A percentile compares a stretch with the other conserved stretches of the same genome.
These are phyloP conservation scores for Pseudogymnoascus destructans DNA, from an alignment of 2,329 filamentous ascomycete species.

Conservation along the genomic window DNA sequence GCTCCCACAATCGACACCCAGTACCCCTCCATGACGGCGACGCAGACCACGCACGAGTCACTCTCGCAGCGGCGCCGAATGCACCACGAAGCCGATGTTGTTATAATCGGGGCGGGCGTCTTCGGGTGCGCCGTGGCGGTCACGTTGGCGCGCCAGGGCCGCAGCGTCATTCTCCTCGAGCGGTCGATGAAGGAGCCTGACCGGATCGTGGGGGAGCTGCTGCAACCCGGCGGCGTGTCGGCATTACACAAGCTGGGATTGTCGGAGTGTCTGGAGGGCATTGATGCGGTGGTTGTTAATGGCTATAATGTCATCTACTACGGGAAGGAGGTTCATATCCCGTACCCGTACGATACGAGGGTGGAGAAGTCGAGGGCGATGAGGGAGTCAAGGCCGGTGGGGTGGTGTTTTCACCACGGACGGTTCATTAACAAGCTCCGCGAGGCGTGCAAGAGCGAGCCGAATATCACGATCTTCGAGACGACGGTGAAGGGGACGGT, in stretches of 20 bases:
- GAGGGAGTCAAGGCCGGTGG: slow-evolving; percentile 41
- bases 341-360: slow-evolving; percentile 50
- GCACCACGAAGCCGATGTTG: slow-evolving; percentile 62
- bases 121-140: slow-evolving; percentile 79
- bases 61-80: slow-evolving; percentile 35
- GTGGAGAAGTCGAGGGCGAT: slow-evolving; percentile 22
- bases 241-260: slow-evolving; percentile 73
- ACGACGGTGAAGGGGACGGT: slow-evolving; percentile 71
- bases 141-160: slow-evolving; percentile 74
- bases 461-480: slow-evolving; percentile 84
- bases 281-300: slow-evolving; percentile 70
- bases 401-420: slow-evolving; percentile 84
- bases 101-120: slow-evolving; percentile 84
- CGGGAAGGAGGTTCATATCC: slow-evolving; percentile 57
- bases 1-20: background rate
- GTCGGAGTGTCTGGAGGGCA: slow-evolving; percentile 68
- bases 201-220: slow-evolving; percentile 86
- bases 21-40: background rate
- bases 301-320: slow-evolving; percentile 86
- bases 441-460: slow-evolving; percentile 55
- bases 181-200: slow-evolving; percentile 82
- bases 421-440: slow-evolving; percentile 79
- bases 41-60: background rate
- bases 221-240: slow-evolving; percentile 82
- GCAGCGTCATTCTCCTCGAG: slow-evolving; percentile 83